Conservation (phyloP, 2,329 filamentous ascomycete species). For the Neopestalotiopsis clavispora region DNA sequence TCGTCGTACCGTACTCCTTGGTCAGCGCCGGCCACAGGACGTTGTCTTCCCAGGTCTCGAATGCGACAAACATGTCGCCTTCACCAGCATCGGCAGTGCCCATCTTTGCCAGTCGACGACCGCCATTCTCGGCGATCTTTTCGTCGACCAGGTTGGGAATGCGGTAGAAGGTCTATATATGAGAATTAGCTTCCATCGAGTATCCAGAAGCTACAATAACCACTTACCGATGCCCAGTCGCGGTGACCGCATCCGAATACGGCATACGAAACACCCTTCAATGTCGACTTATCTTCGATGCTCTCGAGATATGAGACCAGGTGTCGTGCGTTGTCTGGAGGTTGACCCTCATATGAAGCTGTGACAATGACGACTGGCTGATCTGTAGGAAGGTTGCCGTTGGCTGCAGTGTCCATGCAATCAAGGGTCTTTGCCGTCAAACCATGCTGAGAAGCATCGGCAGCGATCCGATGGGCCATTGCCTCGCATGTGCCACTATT, state of each 20-base stretch:
- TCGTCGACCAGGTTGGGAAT: conserved; percentile 67
- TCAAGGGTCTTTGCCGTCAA: conserved; percentile 47
- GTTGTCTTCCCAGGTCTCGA: conserved; percentile 71
- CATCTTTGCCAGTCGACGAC: conserved; percentile 49
- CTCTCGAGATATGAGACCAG: conserved; percentile 60
- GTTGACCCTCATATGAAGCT: conserved; percentile 62
- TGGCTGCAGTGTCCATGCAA: conserved; percentile 55
- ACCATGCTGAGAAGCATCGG: conserved; percentile 51
- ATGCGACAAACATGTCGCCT: conserved; percentile 69
- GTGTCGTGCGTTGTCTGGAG: conserved; percentile 59
- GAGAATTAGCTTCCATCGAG: conserved; percentile 21
- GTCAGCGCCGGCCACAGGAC: conserved; percentile 55
- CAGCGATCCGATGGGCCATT: conserved; percentile 54
- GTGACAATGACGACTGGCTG: conserved; percentile 59
- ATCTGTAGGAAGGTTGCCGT: conserved; percentile 51
- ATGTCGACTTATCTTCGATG: conserved; percentile 39
- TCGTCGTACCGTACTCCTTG: conserved; percentile 39
- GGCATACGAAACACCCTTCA: conserved; percentile 55
- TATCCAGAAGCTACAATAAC: conserved; percentile 67
- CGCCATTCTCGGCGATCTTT: conserved; percentile 54
- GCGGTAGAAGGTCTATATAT: conserved; percentile 29
- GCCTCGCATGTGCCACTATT: conserved; percentile 64
- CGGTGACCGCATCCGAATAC: conserved; percentile 60
- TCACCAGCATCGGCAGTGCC: conserved; percentile 65
- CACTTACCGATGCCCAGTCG: conserved; percentile 50